These are phyloP conservation scores for Malus hybrid DNA, from an alignment of 331 rosid genomes.

Conservation along the genomic window DNA sequence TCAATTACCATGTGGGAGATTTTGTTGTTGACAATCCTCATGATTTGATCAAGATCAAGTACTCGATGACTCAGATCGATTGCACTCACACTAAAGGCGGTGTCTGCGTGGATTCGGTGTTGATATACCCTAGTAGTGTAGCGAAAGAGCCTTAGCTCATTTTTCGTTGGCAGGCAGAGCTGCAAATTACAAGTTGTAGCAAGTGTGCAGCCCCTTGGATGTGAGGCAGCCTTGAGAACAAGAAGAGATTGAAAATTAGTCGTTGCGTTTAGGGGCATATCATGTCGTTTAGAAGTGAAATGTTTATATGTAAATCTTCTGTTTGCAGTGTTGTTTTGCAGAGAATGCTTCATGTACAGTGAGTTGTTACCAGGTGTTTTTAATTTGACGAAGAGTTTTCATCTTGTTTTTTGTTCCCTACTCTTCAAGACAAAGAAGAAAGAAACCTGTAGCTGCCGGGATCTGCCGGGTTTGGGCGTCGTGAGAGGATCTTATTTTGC, in stretches of 20 bases:
- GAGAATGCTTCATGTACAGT: slow-evolving; percentile 1
- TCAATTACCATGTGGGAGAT: slow-evolving; percentile 34
- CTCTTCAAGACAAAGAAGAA: neutral
- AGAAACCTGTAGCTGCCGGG: neutral
- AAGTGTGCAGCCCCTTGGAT: neutral
- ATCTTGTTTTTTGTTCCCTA: neutral
- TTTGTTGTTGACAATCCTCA: slow-evolving; percentile 24
- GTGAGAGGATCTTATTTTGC: neutral
- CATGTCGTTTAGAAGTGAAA: neutral
- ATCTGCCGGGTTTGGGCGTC: neutral
- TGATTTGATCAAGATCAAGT: slow-evolving; percentile 30
- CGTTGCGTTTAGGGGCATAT: neutral
- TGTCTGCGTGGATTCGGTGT: slow-evolving; percentile 40
- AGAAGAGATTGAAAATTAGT: neutral
- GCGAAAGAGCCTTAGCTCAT: slow-evolving; percentile 10
- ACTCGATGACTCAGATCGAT: slow-evolving; percentile 47
- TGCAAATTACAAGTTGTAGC: neutral
- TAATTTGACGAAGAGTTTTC: neutral
- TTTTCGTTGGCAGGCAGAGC: neutral
- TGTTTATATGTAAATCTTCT: neutral
- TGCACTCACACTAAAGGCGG: slow-evolving; percentile 67
- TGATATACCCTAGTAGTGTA: slow-evolving; percentile 21
- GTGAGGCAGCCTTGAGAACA: neutral
- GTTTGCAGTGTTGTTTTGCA: neutral
- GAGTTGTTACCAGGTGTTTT: neutral